Evolutionary conservation across 305 asterid genomes (phyloP).

Genomic region (Solanum hybrid): DNA sequence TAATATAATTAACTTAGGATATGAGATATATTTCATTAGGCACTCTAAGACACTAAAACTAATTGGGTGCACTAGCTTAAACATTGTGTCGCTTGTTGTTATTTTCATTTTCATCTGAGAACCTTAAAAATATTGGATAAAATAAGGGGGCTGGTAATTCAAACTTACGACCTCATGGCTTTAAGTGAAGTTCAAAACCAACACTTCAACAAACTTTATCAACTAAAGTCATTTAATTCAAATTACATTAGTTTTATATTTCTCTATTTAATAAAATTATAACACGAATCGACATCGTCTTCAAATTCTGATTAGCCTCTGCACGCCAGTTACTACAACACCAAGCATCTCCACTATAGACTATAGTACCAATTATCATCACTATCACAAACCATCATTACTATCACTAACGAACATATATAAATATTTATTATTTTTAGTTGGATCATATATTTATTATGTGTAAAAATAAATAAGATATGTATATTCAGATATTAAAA

Average conservation of each 20-base stretch:
- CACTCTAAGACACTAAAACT: neutral
- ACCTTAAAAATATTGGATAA: too few relatives aligned
- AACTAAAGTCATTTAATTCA: neutral
- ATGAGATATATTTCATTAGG: too few relatives aligned
- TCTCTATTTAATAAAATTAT: neutral
- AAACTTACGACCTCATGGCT: neutral
- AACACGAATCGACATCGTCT: neutral
- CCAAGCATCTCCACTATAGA: neutral
- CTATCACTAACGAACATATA: neutral
- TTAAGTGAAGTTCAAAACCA: neutral
- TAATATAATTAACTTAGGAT: neutral
- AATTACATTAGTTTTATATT: too few relatives aligned
- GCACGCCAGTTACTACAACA: neutral
- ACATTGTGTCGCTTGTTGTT: neutral
- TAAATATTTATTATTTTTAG: neutral
- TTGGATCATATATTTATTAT: neutral
- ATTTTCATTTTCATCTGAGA: neutral
- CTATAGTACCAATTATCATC: neutral
- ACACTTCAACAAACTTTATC: too few relatives aligned
- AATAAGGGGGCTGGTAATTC: neutral
- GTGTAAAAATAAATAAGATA: neutral
- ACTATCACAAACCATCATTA: neutral
- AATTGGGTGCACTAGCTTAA: neutral
- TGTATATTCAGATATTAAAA: too few relatives aligned
- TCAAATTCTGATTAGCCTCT: neutral